Evolutionary conservation across 2,329 filamentous ascomycete genomes (phyloP).

Genomic region (Fusarium sp.): DNA sequence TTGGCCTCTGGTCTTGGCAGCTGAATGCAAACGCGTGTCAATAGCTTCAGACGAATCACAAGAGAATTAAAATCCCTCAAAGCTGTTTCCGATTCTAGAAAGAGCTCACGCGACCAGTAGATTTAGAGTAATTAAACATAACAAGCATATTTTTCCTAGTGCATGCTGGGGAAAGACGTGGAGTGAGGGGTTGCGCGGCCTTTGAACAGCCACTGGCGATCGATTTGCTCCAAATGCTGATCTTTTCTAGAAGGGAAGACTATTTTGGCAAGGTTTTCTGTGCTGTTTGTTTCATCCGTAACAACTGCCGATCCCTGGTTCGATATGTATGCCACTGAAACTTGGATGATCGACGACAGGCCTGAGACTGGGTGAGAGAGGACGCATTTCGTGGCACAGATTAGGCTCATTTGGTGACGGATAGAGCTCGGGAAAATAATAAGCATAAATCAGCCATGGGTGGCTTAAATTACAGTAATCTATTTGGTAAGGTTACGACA

Average conservation of each 20-base stretch:
- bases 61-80: background rate
- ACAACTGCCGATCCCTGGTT: conserved; percentile 17
- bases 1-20: conserved; percentile 21
- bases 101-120: conserved; percentile 36
- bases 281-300: background rate
- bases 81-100: conserved; percentile 15
- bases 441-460: conserved; percentile 25
- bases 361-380: background rate
- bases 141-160: conserved; percentile 31
- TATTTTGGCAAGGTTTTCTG: background rate
- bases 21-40: background rate
- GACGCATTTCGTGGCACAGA: background rate
- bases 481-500: background rate
- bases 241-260: conserved; percentile 1
- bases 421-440: background rate
- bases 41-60: conserved; percentile 19
- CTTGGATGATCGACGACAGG: conserved; percentile 1
- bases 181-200: conserved; percentile 36
- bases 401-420: conserved; percentile 9
- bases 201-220: conserved; percentile 28
- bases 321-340: conserved; percentile 5
- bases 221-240: background rate
- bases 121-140: background rate
- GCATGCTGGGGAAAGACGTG: conserved; percentile 12
- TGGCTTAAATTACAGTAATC: background rate